phyloP scores from a whole-genome alignment of 1,284 basidiomycete species.

The Marasmius fiardii region DNA sequence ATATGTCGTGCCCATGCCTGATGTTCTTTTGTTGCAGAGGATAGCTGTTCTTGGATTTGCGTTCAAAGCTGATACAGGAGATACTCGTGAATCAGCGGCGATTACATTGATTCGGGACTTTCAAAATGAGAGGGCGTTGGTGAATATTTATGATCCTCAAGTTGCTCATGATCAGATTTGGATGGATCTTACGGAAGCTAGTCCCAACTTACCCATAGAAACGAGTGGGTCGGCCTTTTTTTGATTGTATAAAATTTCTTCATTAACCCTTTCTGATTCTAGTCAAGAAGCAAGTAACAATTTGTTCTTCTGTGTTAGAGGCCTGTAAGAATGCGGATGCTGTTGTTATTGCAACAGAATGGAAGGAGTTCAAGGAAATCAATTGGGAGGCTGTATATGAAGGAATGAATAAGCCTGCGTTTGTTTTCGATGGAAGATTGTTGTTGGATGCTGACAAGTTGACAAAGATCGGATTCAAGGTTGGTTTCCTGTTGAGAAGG shows the following conservation, averaged over 20 bases:
- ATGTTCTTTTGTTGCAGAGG: conserved; percentile 48
- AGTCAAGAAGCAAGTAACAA: conserved; percentile 88
- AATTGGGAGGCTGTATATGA: conserved; percentile 88
- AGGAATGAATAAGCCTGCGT: conserved; percentile 94
- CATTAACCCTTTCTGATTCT: background rate
- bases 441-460: conserved; percentile 82
- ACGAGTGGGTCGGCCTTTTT: conserved; percentile 44
- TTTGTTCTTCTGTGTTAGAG: conserved; percentile 76
- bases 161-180: conserved; percentile 73
- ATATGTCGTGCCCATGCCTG: conserved; percentile 15
- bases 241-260: background rate
- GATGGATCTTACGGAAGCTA: conserved; percentile 69
- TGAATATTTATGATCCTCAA: conserved; percentile 94
- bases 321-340: conserved; percentile 91
- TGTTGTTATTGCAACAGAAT: conserved; percentile 91
- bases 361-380: conserved; percentile 93
- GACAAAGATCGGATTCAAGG: conserved; percentile 90
- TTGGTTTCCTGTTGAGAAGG: conserved; percentile 31
- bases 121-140: conserved; percentile 81
- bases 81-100: conserved; percentile 96
- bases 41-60: conserved; percentile 97
- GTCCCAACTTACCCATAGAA: conserved; percentile 52
- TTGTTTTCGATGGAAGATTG: conserved; percentile 91
- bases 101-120: conserved; percentile 96
- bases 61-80: conserved; percentile 96